Conservation (phyloP, 2,329 filamentous ascomycete species). For the Fusarium goolgardi region DNA sequence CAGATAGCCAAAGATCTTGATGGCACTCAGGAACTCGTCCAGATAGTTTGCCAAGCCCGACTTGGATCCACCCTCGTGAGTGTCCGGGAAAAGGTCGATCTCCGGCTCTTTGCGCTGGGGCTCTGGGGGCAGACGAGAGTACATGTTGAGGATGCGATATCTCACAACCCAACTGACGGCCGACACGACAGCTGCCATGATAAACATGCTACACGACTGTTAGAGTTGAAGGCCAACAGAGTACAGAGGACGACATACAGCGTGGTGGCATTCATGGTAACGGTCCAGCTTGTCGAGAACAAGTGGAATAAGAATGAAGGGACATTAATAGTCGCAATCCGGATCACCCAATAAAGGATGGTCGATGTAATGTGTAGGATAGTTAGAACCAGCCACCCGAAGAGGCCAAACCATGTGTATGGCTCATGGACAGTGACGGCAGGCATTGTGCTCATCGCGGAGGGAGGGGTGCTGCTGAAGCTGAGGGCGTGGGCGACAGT, state of each 20-base stretch:
- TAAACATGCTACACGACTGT: conserved; percentile 70
- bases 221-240: conserved; percentile 19
- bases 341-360: conserved; percentile 81
- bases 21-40: conserved; percentile 97
- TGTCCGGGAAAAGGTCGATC: conserved; percentile 93
- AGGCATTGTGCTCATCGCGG: conserved; percentile 54
- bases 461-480: conserved; percentile 52
- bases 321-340: conserved; percentile 86
- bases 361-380: conserved; percentile 67
- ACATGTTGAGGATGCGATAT: conserved; percentile 97
- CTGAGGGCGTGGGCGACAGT: conserved; percentile 51
- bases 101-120: conserved; percentile 96
- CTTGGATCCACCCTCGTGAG: conserved; percentile 89
- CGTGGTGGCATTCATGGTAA: conserved; percentile 99
- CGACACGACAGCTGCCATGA: conserved; percentile 81
- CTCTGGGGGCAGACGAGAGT: conserved; percentile 90
- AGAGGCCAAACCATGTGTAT: conserved; percentile 67
- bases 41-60: conserved; percentile 94
- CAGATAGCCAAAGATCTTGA: conserved; percentile 98
- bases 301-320: conserved; percentile 90
- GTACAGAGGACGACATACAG: conserved; percentile 67
- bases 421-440: conserved; percentile 54
- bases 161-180: conserved; percentile 92
- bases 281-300: conserved; percentile 91
- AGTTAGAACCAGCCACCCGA: conserved; percentile 66